Evolutionary conservation across 2,329 filamentous ascomycete genomes (phyloP), one percentile per base, ranked within the genome.

Genomic region (Colletotrichum sp.): DNA sequence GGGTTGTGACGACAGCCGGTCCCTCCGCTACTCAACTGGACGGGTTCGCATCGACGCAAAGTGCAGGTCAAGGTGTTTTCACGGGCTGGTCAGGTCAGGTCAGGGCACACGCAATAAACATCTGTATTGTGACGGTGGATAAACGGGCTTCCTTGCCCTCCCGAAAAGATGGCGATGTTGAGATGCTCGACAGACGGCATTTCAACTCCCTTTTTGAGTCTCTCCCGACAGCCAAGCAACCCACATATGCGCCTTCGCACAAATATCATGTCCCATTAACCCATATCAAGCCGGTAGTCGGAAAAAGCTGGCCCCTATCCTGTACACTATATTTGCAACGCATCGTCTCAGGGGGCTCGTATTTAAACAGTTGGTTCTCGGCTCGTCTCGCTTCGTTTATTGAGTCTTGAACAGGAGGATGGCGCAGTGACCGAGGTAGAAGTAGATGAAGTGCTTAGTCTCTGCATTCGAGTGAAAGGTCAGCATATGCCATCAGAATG

Each of bases 381-480:
- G 39, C 55, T 72, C 28, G 55, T 30, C 26, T 44, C 26, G 71
- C 59, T 30, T 69, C 62, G 57, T 80, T 83, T 93, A 99, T 92
- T 98, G 96, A 55, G 97, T 99, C 91, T 99, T 99, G 93, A 99
- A 99, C 69, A 99, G 93, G 72, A 99, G 91, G 84, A 99, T 99
- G 76, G 97, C 97, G 86, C 96, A 98, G 90, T 99, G 97, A 71
- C 97, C 97, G 76, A 99, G 94, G 89, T 99, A 99, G 89, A 99
- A 99, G 89, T 99, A 99, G 85, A 99, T 98, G 89, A 99, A 99
- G 87, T 99, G 97, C 89, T 99, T 99, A 32, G 97, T 99, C 87
- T 99, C 97, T 98, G 88, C 49, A 52, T 24, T 7, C 26, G 39
- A 13, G 21, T n/a, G 18, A 80, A 77, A 64, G 44, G 75, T 79